These are phyloP conservation scores for Hanseniaspora valbyensis DNA, from an alignment of 805 yeast genomes.

Conservation along the genomic window DNA sequence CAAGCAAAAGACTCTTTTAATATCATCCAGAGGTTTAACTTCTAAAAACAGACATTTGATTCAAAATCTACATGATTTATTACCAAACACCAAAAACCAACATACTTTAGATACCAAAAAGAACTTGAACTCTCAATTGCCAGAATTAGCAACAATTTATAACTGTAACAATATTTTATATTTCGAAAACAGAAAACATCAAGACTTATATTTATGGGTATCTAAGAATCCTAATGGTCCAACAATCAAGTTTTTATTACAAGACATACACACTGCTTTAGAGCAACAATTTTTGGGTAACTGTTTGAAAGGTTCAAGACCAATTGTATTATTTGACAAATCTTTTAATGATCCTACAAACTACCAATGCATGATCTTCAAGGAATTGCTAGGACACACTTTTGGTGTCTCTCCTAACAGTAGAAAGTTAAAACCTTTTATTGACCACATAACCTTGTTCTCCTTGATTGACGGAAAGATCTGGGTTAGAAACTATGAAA, in stretches of 20 bases:
- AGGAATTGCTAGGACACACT: slow-evolving; percentile 68
- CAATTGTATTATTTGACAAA: slow-evolving; percentile 77
- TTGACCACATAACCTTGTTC: slow-evolving; percentile 91
- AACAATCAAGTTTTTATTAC: slow-evolving; percentile 83
- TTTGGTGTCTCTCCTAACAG: slow-evolving; percentile 95
- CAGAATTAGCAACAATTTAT: slow-evolving; percentile 92
- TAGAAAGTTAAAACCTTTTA: slow-evolving; percentile 84
- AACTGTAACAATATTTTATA: slow-evolving; percentile 91
- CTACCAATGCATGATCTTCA: slow-evolving; percentile 55
- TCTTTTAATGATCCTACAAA: slow-evolving; percentile 49
- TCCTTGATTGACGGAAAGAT: slow-evolving; percentile 84
- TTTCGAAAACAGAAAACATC: slow-evolving; percentile 95
- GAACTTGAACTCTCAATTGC: slow-evolving; percentile 63
- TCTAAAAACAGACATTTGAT: slow-evolving; percentile 92
- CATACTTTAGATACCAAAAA: slow-evolving; percentile 91
- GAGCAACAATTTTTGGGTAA: slow-evolving; percentile 95
- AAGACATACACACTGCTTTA: slow-evolving; percentile 90
- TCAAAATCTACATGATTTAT: slow-evolving; percentile 59
- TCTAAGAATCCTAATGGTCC: slow-evolving; percentile 98
- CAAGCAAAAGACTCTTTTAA: slow-evolving; percentile 76
- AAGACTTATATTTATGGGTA: slow-evolving; percentile 87
- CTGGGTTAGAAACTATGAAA: slow-evolving; percentile 93
- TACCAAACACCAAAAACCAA: slow-evolving; percentile 94
- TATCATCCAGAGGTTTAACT: slow-evolving; percentile 91
- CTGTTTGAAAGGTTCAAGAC: slow-evolving; percentile 90